Conservation (phyloP, 441 rosid species). For the Gossypium davidsonii region DNA sequence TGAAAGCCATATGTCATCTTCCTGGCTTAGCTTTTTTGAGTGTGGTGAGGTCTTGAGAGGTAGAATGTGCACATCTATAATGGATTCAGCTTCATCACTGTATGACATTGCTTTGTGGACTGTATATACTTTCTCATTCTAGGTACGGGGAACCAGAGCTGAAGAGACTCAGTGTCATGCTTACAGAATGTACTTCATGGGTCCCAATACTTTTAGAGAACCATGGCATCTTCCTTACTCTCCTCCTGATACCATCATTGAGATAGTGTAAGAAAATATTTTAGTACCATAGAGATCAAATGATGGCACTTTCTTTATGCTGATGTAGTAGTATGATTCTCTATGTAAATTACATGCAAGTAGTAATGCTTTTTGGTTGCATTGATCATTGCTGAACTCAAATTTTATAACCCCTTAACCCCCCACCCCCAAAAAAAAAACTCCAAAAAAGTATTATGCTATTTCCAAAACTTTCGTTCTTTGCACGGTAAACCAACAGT, state of each 20-base stretch:
- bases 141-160: conserved; percentile 88
- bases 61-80: conserved; percentile 6
- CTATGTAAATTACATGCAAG: neutral
- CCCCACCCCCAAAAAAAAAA: no score
- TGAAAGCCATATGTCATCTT: conserved; percentile 17
- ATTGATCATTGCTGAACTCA: neutral
- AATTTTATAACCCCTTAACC: neutral
- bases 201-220: conserved; percentile 93
- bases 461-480: neutral
- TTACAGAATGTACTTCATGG: conserved; percentile 82
- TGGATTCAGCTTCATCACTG: conserved; percentile 5
- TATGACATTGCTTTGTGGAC: conserved; percentile 14
- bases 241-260: conserved; percentile 83
- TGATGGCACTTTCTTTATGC: conserved; percentile 19
- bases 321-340: conserved; percentile 6
- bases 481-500: neutral
- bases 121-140: conserved; percentile 19
- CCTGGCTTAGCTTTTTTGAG: neutral
- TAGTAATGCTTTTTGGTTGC: neutral
- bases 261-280: conserved; percentile 71
- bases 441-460: neutral
- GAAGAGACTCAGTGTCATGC: conserved; percentile 95
- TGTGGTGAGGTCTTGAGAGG: no score
- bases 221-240: conserved; percentile 98
- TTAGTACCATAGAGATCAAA: neutral